Evolutionary conservation across 306 rosid genomes (phyloP), one percentile per base, ranked within the genome.

Genomic region (Trifolium fragiferum): DNA sequence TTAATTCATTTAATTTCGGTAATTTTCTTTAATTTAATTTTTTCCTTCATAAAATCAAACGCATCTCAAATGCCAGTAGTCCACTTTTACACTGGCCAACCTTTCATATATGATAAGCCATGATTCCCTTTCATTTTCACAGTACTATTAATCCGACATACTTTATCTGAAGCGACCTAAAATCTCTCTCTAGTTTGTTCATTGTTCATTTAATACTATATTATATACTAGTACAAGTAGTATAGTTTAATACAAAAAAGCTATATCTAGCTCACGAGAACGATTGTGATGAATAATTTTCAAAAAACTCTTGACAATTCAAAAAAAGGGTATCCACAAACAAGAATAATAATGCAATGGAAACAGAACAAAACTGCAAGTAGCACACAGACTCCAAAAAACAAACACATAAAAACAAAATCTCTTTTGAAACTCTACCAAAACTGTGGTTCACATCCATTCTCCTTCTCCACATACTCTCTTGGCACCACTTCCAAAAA

Each of bases 401-500:
- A 87, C n/a, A 60, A 84, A 83, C 7, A 73, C 81, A 61, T 78
- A 80, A 81, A 84, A 81, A 89, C 90, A 89, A 93, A 79, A 75
- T 11, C 12, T 82, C 74, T 76, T 60, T 68, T 77, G 11, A 83
- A 53, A 76, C 82, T 75, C 78, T 23, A 46, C 64, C 55, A 69
- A 82, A 85, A 70, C 81, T 87, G 98, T 93, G 98, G 98, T 66
- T 55, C 73, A 82, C 78, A 89, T 87, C 62, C 84, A 84, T 16
- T 57, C 82, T 66, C 83, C 63, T 19, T 35, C 73, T 25, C 14
- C 32, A 37, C 74, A 27, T 20, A n/a, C 66, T 55, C 76, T 14
- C 27, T 33, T 33, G 72, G 44, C 89, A 80, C 82, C 88, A 80
- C 80, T 81, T 68, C 66, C 73, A 79, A 33, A 77, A 78, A 76